Conservation (phyloP, 2,329 filamentous ascomycete species). For the Penicillium expansum region DNA sequence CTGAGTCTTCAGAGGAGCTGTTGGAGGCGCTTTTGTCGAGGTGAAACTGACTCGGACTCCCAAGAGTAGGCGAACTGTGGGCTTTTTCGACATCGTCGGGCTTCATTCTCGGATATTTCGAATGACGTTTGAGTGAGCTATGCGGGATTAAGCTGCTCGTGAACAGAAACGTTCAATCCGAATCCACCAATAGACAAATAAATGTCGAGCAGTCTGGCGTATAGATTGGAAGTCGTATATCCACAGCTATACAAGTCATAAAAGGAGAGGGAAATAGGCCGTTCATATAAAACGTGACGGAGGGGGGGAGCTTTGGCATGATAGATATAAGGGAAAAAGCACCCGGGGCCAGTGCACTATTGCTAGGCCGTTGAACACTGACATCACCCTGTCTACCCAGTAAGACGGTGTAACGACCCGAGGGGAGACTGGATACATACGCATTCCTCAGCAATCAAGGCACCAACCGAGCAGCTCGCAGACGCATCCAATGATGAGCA, state of each 20-base stretch:
- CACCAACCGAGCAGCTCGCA: neutral
- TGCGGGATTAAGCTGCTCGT: neutral
- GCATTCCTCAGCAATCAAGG: conserved; percentile 13
- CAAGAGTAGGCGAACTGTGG: conserved; percentile 23
- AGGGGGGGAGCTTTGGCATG: conserved; percentile 13
- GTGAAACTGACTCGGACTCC: conserved; percentile 24
- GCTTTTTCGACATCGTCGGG: conserved; percentile 29
- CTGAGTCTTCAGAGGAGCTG: neutral
- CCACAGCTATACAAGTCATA: neutral
- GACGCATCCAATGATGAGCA: neutral
- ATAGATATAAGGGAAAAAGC: conserved; percentile 18
- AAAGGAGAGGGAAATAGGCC: neutral
- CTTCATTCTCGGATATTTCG: conserved; percentile 12
- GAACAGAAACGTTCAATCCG: neutral
- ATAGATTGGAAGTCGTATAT: neutral
- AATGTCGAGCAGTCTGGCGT: neutral
- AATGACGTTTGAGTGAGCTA: neutral
- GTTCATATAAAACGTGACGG: neutral
- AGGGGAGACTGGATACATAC: neutral
- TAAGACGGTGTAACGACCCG: conserved; percentile 5
- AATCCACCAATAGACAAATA: neutral
- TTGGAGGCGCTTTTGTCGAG: conserved; percentile 17
- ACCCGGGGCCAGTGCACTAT: conserved; percentile 3
- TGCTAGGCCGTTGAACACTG: neutral
- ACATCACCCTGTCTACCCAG: conserved; percentile 5